Evolutionary conservation across 495 filamentous ascomycete genomes (phyloP), one percentile per base, ranked within the genome.

Genomic region (Neurospora sublineolata): DNA sequence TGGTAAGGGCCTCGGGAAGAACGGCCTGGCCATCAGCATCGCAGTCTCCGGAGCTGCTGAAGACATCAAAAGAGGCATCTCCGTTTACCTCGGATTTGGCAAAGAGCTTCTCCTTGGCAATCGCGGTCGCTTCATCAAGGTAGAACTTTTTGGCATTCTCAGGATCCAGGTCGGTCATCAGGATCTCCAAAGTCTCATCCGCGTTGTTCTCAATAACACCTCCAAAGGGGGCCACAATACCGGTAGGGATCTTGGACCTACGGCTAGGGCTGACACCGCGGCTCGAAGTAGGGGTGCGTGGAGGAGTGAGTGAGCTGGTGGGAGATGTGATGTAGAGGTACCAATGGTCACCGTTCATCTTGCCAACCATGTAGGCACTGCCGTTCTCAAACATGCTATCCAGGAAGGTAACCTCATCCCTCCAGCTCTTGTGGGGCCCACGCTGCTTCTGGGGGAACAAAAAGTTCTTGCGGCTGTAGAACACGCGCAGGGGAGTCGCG

Each of bases 301-400:
- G 95, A 14, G 94, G 96, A 1, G 94, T 97, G 71, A 97, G 85
- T n/a, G 38, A 37, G 11, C 86, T 91, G 77, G 91, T 87, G 20
- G 96, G 93, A 69, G 92, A 91, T 39, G 96, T 99, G 79, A 97
- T 87, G 81, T 98, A 99, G 44, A 99, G 84, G 77, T 98, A 98
- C 96, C 96, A 99, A 77, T 99, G 96, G 82, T 98, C 96, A 73
- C 95, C 94, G 77, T 99, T 99, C 94, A 98, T 97, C 81, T 97
- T 97, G 75, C 96, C 96, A 73, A 99, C 95, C 94, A 98, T 96
- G 82, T 99, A 99, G 38, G 96, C 96, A 80, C 94, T 98, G 52
- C 96, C 96, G 71, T 92, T 91, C 67, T 91, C 85, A 79, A 98
- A 98, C 76, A 92, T 90, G 76, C 89, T 88, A 82, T 99, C 96